Base-by-base conservation (phyloP, 2,329 filamentous ascomycete species). In the Penicillium sp. region DNA sequence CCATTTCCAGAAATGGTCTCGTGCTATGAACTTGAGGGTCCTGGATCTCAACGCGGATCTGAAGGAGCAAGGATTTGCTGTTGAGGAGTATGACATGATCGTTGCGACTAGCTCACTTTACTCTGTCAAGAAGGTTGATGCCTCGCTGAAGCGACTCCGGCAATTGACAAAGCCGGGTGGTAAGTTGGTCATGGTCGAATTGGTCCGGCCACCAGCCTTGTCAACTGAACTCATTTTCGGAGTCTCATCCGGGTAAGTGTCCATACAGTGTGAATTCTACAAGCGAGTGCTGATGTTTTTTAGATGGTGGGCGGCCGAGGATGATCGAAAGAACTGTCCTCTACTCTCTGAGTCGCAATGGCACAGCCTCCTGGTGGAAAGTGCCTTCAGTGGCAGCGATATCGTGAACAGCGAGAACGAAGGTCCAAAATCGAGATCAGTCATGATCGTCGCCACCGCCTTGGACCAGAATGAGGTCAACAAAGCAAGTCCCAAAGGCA, bases 261-360 rank as follows among this genome's bases (percentile, higher is more conserved):
- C 4, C 36, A 4, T 11, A 18, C 1, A 5, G 4, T 34, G n/a
- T 35, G 5, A 13, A 33, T 26, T 4, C 9, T 4, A 8, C 12
- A n/a, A 26, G 24, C n/a, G 5, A 35, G 5, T 26, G 13, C 29
- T 43, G 24, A 43, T 18, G 25, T 12, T n/a, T 25, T 4, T n/a
- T 12, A 43, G 40, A 25, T 43, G 40, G 40, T 43, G 40, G 29
- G 40, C 40, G 13, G 18, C 29, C 9, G 40, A 35, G 5, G 29
- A 26, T 12, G 32, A 43, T 34, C 29, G 29, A 18, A 18, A 43
- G 29, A 43, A 13, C 25, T 25, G 2, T 26, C 40, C 29, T 13
- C 11, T 43, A n/a, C 40, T 43, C 25, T 43, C 40, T 9, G 40
- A 43, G 29, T 43, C 40, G 5, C 28, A 43, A 34, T 43, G 40